phyloP scores from a whole-genome alignment of 1,284 basidiomycete genomes.

The Ganoderma leucocontextum region DNA sequence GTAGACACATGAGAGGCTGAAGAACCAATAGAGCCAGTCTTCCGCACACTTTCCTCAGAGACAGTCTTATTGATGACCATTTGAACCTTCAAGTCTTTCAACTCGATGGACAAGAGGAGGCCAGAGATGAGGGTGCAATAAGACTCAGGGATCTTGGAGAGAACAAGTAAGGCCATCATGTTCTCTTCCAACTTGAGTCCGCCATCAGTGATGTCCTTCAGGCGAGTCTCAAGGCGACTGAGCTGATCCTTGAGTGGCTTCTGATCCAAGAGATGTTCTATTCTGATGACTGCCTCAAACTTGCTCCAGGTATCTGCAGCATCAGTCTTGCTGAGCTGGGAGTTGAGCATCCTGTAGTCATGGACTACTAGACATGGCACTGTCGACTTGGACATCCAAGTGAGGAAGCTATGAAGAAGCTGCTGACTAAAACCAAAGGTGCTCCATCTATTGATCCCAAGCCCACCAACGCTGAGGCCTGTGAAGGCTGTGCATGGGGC shows the following conservation, averaged over 20 bases:
- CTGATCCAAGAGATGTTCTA: not conserved
- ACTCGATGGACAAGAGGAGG: not conserved
- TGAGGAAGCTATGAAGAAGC: no score
- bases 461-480: no score
- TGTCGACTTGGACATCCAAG: no score
- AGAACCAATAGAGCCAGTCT: not conserved
- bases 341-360: no score
- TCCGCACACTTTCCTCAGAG: not conserved
- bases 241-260: not conserved
- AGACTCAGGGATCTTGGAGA: not conserved
- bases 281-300: not conserved
- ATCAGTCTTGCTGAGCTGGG: not conserved
- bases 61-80: not conserved
- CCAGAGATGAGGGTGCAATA: not conserved
- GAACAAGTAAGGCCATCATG: not conserved
- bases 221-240: not conserved
- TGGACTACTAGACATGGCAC: no score
- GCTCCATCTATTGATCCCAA: no score
- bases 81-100: not conserved
- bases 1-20: no score
- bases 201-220: not conserved
- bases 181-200: no score
- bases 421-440: no score
- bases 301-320: not conserved
- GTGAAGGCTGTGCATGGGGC: no score